Evolutionary conservation across 164 flowering plant genomes (phyloP), one percentile per base, ranked within the genome.

Genomic region (Sedum album): DNA sequence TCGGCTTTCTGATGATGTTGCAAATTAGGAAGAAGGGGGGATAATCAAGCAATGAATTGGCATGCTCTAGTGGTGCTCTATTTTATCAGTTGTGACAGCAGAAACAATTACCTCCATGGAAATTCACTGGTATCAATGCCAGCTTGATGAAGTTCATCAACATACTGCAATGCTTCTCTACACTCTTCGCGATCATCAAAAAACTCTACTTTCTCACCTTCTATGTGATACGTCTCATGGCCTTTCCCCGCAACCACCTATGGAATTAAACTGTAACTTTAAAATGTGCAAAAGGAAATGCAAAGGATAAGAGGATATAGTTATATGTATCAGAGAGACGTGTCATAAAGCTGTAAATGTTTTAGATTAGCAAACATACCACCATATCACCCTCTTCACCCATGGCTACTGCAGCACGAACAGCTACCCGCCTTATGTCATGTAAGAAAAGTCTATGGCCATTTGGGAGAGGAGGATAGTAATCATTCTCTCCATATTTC

Each of bases 371-470:
- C 33, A 61, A 30, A 88, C 98, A 86, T 94, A 94, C 98, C 75
- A 94, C 91, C 82, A 91, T 75, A 76, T 94, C 99, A 21, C 97
- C 98, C 82, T 94, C 98, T 81, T 94, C 98, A 0, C 97, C 98
- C 98, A 94, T 91, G 70, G 98, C 98, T 72, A 91, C 97, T 38
- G 96, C 98, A 73, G 85, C 80, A 42, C 98, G 89, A 41, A 94
- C 98, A 76, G 98, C 98, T 67, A 91, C 97, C 49, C 88, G 81
- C 73, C 98, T 85, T 61, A 91, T 85, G 68, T 94, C 98, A 78
- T 91, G 97, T 72, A 94, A 71, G 75, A 94, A 91, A 41, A 94
- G 83, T 72, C 97, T 81, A 74, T 94, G 88, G 65, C 97, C 98
- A 80, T 89, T 94, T 46, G 87, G 79, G 70, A 94, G 97, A 64